Conservation (phyloP, 306 rosid genomes). For the Begonia loranthoides region DNA sequence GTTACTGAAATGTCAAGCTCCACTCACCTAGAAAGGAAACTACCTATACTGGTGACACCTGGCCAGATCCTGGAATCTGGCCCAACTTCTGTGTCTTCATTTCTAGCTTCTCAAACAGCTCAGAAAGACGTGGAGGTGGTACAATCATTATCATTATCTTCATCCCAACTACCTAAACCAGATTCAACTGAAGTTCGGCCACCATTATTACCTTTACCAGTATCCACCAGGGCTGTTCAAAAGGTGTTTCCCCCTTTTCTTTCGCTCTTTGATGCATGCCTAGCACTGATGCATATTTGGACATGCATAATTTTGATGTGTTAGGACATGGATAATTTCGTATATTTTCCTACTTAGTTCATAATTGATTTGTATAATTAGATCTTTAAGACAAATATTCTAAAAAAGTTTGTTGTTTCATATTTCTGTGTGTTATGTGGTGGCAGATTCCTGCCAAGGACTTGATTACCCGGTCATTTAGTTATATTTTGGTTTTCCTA, state of each 20-base stretch:
- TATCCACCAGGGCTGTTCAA: conserved; percentile 27
- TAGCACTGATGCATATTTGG: too few species aligned
- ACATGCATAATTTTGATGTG: too few species aligned
- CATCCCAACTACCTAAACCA: conserved; percentile 28
- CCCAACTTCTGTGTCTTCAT: conserved; percentile 31
- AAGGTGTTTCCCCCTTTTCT: conserved; percentile 43
- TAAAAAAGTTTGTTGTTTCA: too few species aligned
- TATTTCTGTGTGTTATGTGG: too few species aligned
- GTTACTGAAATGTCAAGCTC: conserved; percentile 18
- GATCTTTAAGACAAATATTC: too few species aligned
- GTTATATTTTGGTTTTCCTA: too few species aligned
- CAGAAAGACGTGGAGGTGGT: conserved; percentile 79
- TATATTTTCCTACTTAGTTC: not conserved
- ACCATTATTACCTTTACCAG: conserved; percentile 71
- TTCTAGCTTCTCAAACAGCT: conserved; percentile 38
- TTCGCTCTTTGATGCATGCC: too few species aligned
- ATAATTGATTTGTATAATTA: too few species aligned
- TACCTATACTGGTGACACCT: conserved; percentile 65
- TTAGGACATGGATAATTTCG: not conserved
- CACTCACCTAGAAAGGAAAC: conserved; percentile 41
- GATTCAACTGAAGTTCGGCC: conserved; percentile 51
- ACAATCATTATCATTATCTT: conserved; percentile 44
- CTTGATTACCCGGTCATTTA: too few species aligned
- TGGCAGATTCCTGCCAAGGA: too few species aligned
- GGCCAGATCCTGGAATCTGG: conserved; percentile 71